These are phyloP conservation scores for Raphanus hybrid DNA, from an alignment of 441 rosid genomes.

Conservation along the genomic window DNA sequence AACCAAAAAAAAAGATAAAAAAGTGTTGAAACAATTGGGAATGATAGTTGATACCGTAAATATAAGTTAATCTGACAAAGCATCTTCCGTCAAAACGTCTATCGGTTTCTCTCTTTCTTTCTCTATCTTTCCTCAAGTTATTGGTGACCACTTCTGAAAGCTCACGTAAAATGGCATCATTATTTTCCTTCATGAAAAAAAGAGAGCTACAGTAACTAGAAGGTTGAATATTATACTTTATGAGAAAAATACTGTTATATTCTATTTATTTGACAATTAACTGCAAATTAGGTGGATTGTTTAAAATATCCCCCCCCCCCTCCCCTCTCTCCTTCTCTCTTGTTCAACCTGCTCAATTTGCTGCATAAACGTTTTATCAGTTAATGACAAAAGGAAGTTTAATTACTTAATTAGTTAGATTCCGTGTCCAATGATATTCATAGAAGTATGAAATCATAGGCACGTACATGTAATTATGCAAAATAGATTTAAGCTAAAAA, in stretches of 20 bases:
- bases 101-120: neutral
- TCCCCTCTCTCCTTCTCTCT: neutral
- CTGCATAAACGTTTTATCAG: neutral
- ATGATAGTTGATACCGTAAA: slow-evolving; percentile 8
- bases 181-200: slow-evolving; percentile 11
- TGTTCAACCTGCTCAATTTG: neutral
- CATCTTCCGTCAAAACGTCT: slow-evolving; percentile 16
- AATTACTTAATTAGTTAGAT: neutral
- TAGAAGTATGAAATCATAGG: neutral
- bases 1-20: neutral
- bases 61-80: slow-evolving; percentile 25
- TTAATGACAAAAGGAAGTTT: neutral
- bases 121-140: slow-evolving; percentile 5
- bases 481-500: neutral
- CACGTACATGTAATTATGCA: neutral
- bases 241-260: neutral
- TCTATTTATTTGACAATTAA: neutral
- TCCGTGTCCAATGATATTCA: neutral
- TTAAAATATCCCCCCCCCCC: neutral
- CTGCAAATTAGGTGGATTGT: neutral
- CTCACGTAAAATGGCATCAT: slow-evolving; percentile 22
- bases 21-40: slow-evolving; percentile 8
- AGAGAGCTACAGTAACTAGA: slow-evolving; percentile 14
- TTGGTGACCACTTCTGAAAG: slow-evolving; percentile 36
- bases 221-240: slow-evolving; percentile 17